Evolutionary conservation across 1,139 yeast species (phyloP), one percentile per base, ranked within the genome.

Genomic region (Geotrichum europaeum): DNA sequence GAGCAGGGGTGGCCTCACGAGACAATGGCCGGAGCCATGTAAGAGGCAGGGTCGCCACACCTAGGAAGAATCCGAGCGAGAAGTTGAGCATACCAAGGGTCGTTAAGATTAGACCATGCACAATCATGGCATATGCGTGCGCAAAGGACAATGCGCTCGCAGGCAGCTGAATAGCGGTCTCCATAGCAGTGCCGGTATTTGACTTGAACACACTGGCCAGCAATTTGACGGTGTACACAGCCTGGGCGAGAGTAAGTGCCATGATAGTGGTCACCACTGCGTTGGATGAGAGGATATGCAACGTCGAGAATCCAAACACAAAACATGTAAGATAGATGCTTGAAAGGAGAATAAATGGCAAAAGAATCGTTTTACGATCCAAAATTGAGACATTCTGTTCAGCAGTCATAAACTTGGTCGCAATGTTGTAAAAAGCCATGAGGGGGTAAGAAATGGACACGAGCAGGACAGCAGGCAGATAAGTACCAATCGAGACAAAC

Each of bases 401-500:
- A 7, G 60, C 58, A 4, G 66, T 65, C 32, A 58, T 57, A 15
- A 62, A 60, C 20, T 65, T 58, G 4, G 66, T 64, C n/a, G 65
- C 62, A 47, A 65, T 57, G 52, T 61, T 75, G 66, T 87, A 83
- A 53, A 89, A 75, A 0, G 97, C 82, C 68, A 90, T 84, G 49
- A 91, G 66, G 0, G 91, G 85, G 77, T 83, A 92, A 4, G 91
- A 76, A 10, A 83, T 81, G 0, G 96, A 88, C 9, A 88, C 75
- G 30, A 89, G 76, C 57, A 87, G 85, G 0, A 96, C 96, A 1
- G 95, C 80, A 1, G 98, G 99, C 58, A 95, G 78, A 70, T 92
- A 95, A 22, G 96, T 90, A 1, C 97, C 98, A 67, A 95, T 92
- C 3, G 97, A 89, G 18, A 94, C 96, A 76, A 95, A 95, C 63